Conservation (phyloP, 2,329 filamentous ascomycete genomes). For the Hymenotorrendiella dingleyae region DNA sequence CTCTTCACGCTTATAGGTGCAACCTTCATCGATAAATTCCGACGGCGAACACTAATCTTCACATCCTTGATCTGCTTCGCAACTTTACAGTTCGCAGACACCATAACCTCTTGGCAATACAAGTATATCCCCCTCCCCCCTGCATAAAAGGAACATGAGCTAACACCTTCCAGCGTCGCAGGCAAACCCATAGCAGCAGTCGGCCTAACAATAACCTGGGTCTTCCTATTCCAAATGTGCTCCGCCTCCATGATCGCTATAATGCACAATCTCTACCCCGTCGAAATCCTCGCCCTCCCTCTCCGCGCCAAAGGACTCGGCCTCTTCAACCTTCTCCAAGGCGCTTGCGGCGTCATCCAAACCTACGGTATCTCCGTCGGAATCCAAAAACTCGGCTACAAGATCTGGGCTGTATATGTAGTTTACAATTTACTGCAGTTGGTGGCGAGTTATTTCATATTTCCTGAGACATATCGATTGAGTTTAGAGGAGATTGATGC, state of each 20-base stretch:
- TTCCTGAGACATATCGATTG: constrained; percentile 69
- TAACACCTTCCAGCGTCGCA: too few relatives aligned
- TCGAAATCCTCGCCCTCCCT: constrained; percentile 32
- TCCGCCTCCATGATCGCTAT: constrained; percentile 35
- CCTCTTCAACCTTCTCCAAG: constrained; percentile 25
- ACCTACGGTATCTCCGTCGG: constrained; percentile 41
- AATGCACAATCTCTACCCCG: constrained; percentile 30
- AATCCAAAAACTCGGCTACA: constrained; percentile 37
- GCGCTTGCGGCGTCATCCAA: constrained; percentile 26
- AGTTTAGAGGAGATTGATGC: constrained; percentile 67
- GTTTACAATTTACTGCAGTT: constrained; percentile 43
- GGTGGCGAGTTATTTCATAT: constrained; percentile 45
- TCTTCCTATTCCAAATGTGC: constrained; percentile 41
- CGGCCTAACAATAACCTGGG: constrained; percentile 41
- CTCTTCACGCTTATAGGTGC: constrained; percentile 18
- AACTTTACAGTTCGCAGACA: constrained; percentile 38
- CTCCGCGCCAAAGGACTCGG: constrained; percentile 34
- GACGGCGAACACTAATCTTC: constrained; percentile 38
- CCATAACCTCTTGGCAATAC: constrained; percentile 44
- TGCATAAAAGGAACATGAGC: too few relatives aligned
- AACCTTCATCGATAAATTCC: constrained; percentile 19
- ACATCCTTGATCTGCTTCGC: constrained; percentile 33
- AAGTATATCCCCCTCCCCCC: too few relatives aligned
- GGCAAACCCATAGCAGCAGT: constrained; percentile 34
- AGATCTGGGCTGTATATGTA: constrained; percentile 46